phyloP scores from a whole-genome alignment of 2,329 filamentous ascomycete species.

The Beauveria rudraprayagi region DNA sequence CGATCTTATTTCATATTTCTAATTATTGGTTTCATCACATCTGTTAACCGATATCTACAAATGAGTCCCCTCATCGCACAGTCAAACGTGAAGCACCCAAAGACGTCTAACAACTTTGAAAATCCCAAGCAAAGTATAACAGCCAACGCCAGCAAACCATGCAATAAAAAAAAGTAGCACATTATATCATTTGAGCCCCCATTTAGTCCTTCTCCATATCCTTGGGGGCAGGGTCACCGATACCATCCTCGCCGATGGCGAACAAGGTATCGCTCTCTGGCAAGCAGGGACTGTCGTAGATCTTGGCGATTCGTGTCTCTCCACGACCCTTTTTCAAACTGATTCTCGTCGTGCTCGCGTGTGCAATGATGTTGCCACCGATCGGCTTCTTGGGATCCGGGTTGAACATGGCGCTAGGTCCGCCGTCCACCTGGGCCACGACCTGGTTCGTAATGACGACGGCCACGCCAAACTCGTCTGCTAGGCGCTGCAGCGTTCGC shows the following conservation, averaged over 20 bases:
- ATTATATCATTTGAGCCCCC: conserved; percentile 14
- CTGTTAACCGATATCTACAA: not conserved
- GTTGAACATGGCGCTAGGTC: conserved; percentile 96
- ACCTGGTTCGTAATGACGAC: conserved; percentile 99
- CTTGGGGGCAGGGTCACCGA: conserved; percentile 91
- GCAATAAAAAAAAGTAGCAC: conserved; percentile 16
- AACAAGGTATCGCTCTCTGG: conserved; percentile 96
- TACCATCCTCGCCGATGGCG: conserved; percentile 94
- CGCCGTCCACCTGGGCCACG: conserved; percentile 94
- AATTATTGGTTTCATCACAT: no score
- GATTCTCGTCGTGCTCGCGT: conserved; percentile 89
- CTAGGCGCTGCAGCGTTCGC: conserved; percentile 71
- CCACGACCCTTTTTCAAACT: conserved; percentile 92
- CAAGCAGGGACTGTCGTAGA: conserved; percentile 95
- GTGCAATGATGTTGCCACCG: conserved; percentile 96
- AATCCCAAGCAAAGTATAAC: conserved; percentile 2
- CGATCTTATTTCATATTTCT: no score
- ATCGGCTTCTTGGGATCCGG: conserved; percentile 99
- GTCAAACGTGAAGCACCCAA: not conserved
- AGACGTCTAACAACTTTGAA: not conserved
- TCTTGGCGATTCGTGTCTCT: conserved; percentile 96
- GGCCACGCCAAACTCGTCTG: conserved; percentile 85
- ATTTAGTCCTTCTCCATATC: conserved; percentile 75
- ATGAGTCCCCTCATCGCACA: not conserved
- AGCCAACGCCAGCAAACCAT: conserved; percentile 25